These are phyloP conservation scores for Meredithiella fracta DNA, from an alignment of 2,329 filamentous ascomycete genomes.

Conservation along the genomic window DNA sequence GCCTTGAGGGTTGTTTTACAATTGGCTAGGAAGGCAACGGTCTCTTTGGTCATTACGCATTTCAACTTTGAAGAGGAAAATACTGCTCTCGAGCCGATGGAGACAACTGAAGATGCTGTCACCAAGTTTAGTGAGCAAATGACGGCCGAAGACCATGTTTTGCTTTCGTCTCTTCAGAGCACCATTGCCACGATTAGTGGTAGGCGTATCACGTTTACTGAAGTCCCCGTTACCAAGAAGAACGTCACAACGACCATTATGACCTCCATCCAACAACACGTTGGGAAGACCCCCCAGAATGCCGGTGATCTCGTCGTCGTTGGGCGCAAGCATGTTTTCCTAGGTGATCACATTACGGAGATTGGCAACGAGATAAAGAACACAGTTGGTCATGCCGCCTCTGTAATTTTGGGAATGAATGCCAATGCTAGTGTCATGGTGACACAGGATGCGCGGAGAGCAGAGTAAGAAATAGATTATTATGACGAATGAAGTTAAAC, in stretches of 20 bases:
- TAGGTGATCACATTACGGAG: conserved; percentile 6
- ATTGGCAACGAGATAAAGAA: conserved; percentile 12
- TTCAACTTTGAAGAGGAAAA: conserved; percentile 18
- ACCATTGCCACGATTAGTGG: conserved; percentile 4
- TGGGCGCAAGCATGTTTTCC: conserved; percentile 5
- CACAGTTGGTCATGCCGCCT: conserved; percentile 7
- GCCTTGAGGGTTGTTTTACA: conserved; percentile 72
- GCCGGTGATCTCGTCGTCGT: conserved; percentile 12
- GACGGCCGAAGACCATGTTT: conserved; percentile 8
- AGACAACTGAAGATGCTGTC: not conserved
- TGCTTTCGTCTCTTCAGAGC: conserved; percentile 9
- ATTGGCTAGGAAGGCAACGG: conserved; percentile 59
- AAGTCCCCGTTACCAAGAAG: conserved; percentile 8
- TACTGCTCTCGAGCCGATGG: not conserved
- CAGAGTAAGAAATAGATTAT: not conserved
- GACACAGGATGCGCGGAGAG: conserved; percentile 5
- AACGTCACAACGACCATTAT: conserved; percentile 4
- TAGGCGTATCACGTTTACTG: conserved; percentile 6
- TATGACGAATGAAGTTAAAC: too few relatives aligned
- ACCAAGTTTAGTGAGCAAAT: conserved; percentile 7
- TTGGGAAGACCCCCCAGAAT: conserved; percentile 12
- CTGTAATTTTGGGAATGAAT: conserved; percentile 1
- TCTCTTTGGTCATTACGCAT: conserved; percentile 59
- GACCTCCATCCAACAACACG: not conserved
- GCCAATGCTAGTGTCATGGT: conserved; percentile 11